A percentile compares a stretch with the other conserved stretches of the same genome.
Conservation (phyloP, 371 early-diverging fungal genomes). For the Capillidium rhysosporum region DNA sequence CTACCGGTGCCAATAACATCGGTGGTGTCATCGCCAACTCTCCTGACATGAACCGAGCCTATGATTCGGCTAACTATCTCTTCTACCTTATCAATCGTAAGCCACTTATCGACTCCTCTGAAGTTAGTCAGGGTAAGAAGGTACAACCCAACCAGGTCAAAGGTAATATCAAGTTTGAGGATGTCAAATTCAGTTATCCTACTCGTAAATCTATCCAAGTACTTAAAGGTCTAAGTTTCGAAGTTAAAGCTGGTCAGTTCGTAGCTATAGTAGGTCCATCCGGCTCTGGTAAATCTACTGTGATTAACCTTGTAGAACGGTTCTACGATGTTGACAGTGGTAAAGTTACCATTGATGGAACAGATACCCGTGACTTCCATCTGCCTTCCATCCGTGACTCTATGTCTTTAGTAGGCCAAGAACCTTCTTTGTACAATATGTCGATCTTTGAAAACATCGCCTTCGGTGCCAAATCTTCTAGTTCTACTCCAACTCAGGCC, state of each 20-base stretch:
- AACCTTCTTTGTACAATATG: conserved; percentile 63
- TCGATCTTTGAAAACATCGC: conserved; percentile 72
- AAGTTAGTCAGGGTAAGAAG: conserved; percentile 19
- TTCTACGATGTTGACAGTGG: conserved; percentile 66
- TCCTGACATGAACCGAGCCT: conserved; percentile 23
- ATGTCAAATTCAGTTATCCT: conserved; percentile 65
- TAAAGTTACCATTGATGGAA: conserved; percentile 51
- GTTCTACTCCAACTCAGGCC: conserved; percentile 18
- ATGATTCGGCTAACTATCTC: conserved; percentile 34
- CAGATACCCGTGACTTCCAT: conserved; percentile 37
- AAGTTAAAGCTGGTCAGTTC: conserved; percentile 34
- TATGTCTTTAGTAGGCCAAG: conserved; percentile 72
- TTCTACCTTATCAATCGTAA: conserved; percentile 51
- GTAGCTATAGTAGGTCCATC: conserved; percentile 10
- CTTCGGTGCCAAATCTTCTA: conserved; percentile 21
- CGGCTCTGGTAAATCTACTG: conserved; percentile 59
- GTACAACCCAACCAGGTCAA: conserved; percentile 27
- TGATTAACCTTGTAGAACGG: conserved; percentile 59
- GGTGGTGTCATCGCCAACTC: conserved; percentile 56
- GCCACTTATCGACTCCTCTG: conserved; percentile 25
- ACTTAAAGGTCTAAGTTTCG: conserved; percentile 42
- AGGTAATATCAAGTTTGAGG: conserved; percentile 31
- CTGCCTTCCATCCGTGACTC: conserved; percentile 37
- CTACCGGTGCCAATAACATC: conserved; percentile 24
- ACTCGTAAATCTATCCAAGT: conserved; percentile 54